Percentiles rank a stretch among this genome's conserved stretches.
These are phyloP conservation scores for Plasmodium vivax DNA, from an alignment of 169 alveolate species.

Conservation along the genomic window DNA sequence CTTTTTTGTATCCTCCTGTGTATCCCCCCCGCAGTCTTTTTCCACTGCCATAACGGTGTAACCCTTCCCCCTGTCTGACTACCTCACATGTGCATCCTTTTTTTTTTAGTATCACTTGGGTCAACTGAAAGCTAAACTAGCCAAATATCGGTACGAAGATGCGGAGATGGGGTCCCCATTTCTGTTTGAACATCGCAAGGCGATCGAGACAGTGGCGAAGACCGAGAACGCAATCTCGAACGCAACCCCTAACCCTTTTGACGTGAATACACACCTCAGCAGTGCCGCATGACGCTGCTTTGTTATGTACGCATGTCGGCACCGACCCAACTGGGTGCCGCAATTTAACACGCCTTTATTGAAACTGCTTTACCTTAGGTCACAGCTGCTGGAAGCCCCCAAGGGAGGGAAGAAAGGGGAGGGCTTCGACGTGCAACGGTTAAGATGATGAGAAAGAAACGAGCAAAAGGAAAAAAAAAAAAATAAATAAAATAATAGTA, in stretches of 20 bases:
- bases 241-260: neutral
- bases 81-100: neutral
- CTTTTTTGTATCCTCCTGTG: neutral
- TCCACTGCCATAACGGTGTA: neutral
- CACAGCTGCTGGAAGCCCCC: constrained; percentile 70
- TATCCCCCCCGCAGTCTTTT: neutral
- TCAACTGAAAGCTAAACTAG: constrained; percentile 96
- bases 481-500: neutral
- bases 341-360: neutral
- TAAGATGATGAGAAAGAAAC: constrained; percentile 3
- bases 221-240: too few relatives aligned
- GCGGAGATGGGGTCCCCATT: neutral
- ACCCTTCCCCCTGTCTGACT: neutral
- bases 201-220: neutral
- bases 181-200: neutral
- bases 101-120: constrained; percentile 92
- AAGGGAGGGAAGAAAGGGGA: constrained; percentile 71
- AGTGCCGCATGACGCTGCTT: neutral
- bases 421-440: constrained; percentile 75
- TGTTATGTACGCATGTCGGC: neutral
- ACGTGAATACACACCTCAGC: neutral
- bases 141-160: constrained; percentile 91
- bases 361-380: constrained; percentile 2
- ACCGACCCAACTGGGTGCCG: neutral
- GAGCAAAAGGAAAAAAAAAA: neutral